Base-by-base conservation (phyloP, 2,329 filamentous ascomycete species). In the Dactylellina parvicollis region DNA sequence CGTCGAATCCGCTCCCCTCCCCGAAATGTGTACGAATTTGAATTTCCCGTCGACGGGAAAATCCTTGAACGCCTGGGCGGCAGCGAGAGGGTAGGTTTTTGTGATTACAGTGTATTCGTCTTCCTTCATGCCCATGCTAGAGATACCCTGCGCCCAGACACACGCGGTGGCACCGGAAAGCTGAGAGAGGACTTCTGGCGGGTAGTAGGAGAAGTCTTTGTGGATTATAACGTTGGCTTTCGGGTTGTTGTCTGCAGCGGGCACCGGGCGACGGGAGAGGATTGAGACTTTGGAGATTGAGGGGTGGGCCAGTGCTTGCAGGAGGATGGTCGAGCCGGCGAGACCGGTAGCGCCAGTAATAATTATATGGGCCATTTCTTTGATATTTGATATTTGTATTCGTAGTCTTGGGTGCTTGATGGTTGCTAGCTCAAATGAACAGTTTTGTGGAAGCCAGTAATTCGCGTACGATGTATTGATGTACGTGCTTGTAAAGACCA, bases 1-100 rank as follows among this genome's bases (percentile, higher is more conserved):
- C 14, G 77, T 36, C 12, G 69, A 54, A n/a, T 65, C 40, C 14
- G 67, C 52, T 47, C 87, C 87, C 56, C 83, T 81, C 52, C 88
- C 89, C 0, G 90, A 92, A 28, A 92, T 85, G 78, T 88, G 90
- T 75, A 92, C 83, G 79, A 92, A 92, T 56, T 86, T 86, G 80
- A 92, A 88, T 0, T 87, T 85, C 2, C 80, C 78, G 1, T 78
- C 76, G 0, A 77, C 66, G 1, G 84, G 80, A 10, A 88, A 80
- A 0, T 79, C 79, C 0, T 83, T 79, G 76, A 91, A 89, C 10
- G 88, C 86, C 69, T 83, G 82, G 0, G 88, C 89, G 0, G 88
- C 89, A 1, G 84, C 85, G 0, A 92, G 78, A 1, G 90, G 80
- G 78, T 88, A 92, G 78, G 87, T 85, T 70, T 87, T 84, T 0